Percentiles rank a stretch among this genome's conserved stretches.
Evolutionary conservation across 805 yeast species (phyloP).

Genomic region (Saccharomycopsis javanensis): DNA sequence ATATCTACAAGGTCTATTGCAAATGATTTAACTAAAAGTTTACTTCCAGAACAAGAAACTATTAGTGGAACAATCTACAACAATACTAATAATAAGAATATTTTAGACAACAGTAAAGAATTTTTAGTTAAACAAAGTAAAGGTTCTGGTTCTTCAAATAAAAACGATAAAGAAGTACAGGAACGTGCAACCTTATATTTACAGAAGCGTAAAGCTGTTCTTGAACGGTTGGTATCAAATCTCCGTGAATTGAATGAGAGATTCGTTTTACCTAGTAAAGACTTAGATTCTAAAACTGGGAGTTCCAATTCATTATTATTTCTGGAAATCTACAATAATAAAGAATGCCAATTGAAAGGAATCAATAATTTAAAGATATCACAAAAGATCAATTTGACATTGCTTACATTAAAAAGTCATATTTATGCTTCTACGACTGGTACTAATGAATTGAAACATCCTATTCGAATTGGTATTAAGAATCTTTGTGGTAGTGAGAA

Average conservation of each 20-base stretch:
- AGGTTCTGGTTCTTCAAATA: not conserved
- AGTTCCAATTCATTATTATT: not conserved
- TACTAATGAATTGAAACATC: not conserved
- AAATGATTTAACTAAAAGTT: not conserved
- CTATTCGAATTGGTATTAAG: constrained; percentile 16
- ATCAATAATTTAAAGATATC: not conserved
- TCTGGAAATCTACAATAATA: not conserved
- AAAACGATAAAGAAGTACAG: not conserved
- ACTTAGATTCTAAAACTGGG: not conserved
- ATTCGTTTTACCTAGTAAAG: not conserved
- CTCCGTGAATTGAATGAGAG: not conserved
- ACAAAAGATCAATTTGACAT: constrained; percentile 2
- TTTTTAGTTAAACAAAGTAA: not conserved
- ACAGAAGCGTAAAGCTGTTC: not conserved
- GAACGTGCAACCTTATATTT: not conserved
- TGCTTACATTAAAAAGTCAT: constrained; percentile 1
- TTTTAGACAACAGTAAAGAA: not conserved
- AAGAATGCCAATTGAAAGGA: not conserved
- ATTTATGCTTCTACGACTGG: not conserved
- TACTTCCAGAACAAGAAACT: not conserved
- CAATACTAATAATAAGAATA: not conserved
- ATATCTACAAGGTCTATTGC: not conserved
- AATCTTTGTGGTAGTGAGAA: not conserved
- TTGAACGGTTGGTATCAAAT: not conserved
- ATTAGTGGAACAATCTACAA: not conserved